A percentile compares a stretch with the other conserved stretches of the same genome.
Conservation (phyloP, 371 early-diverging fungal species). For the Umbelopsis sp. region DNA sequence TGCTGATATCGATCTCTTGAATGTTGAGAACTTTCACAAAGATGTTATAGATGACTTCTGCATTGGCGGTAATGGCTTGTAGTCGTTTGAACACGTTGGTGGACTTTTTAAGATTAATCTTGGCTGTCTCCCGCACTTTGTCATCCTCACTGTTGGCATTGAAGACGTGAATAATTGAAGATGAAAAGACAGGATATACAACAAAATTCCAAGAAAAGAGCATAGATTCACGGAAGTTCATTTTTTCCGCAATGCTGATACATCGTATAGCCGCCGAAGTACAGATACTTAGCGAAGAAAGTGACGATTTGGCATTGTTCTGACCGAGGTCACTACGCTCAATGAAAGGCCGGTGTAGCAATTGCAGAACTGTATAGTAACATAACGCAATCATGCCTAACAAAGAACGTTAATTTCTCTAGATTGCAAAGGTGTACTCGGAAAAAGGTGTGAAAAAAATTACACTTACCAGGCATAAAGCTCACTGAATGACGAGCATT, state of each 20-base stretch:
- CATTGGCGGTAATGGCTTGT: conserved; percentile 28
- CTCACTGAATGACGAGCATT: neutral
- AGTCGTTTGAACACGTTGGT: conserved; percentile 36
- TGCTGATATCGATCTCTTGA: conserved; percentile 25
- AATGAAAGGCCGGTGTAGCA: conserved; percentile 63
- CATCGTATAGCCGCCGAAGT: conserved; percentile 59
- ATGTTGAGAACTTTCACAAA: conserved; percentile 32
- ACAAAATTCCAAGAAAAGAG: conserved; percentile 55
- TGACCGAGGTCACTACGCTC: conserved; percentile 29
- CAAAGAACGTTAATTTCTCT: conserved; percentile 18
- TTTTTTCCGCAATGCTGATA: conserved; percentile 46
- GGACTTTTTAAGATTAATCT: conserved; percentile 32
- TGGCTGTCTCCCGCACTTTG: conserved; percentile 38
- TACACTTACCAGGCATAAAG: conserved; percentile 14
- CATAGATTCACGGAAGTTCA: conserved; percentile 54
- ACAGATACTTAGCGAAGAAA: conserved; percentile 59
- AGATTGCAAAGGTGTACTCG: neutral
- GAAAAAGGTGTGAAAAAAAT: neutral
- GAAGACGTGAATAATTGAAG: conserved; percentile 46
- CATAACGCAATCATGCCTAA: conserved; percentile 53
- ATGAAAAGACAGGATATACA: conserved; percentile 54
- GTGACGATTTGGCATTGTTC: conserved; percentile 30
- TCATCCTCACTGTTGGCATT: conserved; percentile 37
- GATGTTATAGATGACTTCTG: conserved; percentile 26
- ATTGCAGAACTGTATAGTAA: conserved; percentile 55